Evolutionary conservation across 768 basidiomycete species (phyloP).

Genomic region (Leucocoprinus leucothites): DNA sequence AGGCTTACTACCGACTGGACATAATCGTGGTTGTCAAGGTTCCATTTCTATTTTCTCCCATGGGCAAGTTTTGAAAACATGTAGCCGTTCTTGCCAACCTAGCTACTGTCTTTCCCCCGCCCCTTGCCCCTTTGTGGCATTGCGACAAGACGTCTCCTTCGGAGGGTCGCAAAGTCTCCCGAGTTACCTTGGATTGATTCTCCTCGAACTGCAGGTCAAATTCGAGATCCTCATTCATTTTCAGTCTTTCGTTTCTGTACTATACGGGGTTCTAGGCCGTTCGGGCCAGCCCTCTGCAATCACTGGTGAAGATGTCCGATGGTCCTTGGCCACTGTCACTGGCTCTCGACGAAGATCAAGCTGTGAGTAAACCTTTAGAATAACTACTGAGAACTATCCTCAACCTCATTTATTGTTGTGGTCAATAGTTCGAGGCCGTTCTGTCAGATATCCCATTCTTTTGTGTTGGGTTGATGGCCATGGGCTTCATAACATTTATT

Average conservation of each 20-base stretch:
- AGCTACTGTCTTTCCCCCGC: no score
- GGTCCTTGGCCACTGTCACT: conserved; percentile 21
- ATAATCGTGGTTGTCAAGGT: conserved; percentile 15
- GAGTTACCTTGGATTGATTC: background rate
- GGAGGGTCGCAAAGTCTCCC: conserved; percentile 8
- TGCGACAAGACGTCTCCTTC: conserved; percentile 12
- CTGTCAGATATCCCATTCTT: conserved; percentile 67
- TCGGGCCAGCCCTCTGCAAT: no score
- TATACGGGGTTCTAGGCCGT: no score
- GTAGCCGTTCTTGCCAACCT: background rate
- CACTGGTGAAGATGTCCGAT: conserved; percentile 13
- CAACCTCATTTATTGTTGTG: background rate
- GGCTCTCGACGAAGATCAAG: conserved; percentile 36
- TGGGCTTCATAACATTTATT: conserved; percentile 58
- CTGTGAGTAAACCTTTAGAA: conserved; percentile 32
- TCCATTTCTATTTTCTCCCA: background rate
- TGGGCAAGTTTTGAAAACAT: background rate
- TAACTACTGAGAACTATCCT: background rate
- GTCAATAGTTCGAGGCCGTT: conserved; percentile 47
- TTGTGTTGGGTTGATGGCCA: conserved; percentile 60
- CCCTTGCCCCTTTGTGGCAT: background rate
- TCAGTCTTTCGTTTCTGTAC: background rate
- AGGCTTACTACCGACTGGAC: background rate
- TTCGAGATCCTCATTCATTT: conserved; percentile 8
- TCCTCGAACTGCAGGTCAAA: conserved; percentile 9